Conservation (phyloP, 164 flowering plant species). For the Nymphaea colorata region DNA sequence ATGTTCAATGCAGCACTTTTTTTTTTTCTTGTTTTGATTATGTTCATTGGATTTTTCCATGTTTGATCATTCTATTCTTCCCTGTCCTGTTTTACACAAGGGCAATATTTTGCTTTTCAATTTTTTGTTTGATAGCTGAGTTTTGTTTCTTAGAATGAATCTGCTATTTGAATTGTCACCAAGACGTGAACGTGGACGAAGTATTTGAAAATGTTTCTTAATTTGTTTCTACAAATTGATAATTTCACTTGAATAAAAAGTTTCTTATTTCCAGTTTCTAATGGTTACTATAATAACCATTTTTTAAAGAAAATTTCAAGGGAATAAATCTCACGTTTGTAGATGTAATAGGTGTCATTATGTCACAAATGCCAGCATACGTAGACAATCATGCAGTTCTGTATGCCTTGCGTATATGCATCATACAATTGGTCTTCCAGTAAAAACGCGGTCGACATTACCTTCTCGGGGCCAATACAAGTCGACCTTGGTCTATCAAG, state of each 20-base stretch:
- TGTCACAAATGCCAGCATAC: neutral
- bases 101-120: neutral
- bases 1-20: constrained; percentile 7
- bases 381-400: neutral
- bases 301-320: too few relatives aligned
- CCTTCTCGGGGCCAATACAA: constrained; percentile 82
- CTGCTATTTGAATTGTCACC: too few relatives aligned
- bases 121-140: too few relatives aligned
- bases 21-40: neutral
- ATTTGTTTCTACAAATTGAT: too few relatives aligned
- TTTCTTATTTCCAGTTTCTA: too few relatives aligned
- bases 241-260: too few relatives aligned
- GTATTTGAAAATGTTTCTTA: too few relatives aligned
- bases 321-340: too few relatives aligned
- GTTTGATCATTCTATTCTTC: neutral
- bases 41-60: neutral
- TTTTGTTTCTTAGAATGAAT: too few relatives aligned
- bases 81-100: neutral
- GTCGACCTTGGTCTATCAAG: constrained; percentile 85
- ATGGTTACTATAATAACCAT: too few relatives aligned
- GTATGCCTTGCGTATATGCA: neutral
- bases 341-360: too few relatives aligned
- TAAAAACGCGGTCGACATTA: neutral
- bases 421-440: neutral
- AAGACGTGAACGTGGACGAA: too few relatives aligned